These are phyloP conservation scores for Pterocarpus macrocarpus DNA, from an alignment of 306 rosid genomes.

Conservation along the genomic window DNA sequence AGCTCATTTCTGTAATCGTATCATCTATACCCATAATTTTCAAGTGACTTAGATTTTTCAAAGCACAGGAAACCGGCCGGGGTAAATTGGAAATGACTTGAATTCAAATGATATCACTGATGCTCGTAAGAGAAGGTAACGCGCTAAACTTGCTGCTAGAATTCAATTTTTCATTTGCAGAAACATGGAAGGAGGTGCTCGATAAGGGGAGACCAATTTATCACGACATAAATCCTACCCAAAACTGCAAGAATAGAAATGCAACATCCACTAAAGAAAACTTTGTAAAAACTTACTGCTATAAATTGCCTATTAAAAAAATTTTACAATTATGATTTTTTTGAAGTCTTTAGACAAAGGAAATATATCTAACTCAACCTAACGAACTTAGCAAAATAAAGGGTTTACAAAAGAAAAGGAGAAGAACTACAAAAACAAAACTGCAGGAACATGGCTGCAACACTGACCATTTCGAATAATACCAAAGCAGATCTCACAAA, in stretches of 20 bases:
- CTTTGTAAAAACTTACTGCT: slow-evolving; percentile 57
- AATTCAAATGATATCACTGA: neutral
- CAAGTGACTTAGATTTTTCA: neutral
- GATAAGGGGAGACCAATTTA: neutral
- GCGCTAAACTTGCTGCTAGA: neutral
- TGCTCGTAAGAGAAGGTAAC: neutral
- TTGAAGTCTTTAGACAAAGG: slow-evolving; percentile 1
- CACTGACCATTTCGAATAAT: slow-evolving; percentile 40
- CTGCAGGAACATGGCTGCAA: slow-evolving; percentile 59
- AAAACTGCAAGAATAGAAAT: slow-evolving; percentile 23
- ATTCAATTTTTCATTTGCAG: neutral
- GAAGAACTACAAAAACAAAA: slow-evolving; percentile 56
- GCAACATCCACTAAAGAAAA: slow-evolving; percentile 30
- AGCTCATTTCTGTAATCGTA: neutral
- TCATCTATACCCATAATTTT: neutral
- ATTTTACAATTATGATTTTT: slow-evolving; percentile 48
- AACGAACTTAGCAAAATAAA: slow-evolving; percentile 39
- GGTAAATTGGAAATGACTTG: neutral
- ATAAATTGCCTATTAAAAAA: slow-evolving; percentile 51
- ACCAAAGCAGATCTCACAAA: slow-evolving; percentile 52
- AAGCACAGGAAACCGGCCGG: neutral
- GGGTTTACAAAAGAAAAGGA: slow-evolving; percentile 41
- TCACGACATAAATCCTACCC: neutral
- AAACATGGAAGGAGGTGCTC: neutral
- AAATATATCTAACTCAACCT: slow-evolving; percentile 47